Conservation (phyloP, 805 yeast genomes). For the Starmerella ratchasimensis region DNA sequence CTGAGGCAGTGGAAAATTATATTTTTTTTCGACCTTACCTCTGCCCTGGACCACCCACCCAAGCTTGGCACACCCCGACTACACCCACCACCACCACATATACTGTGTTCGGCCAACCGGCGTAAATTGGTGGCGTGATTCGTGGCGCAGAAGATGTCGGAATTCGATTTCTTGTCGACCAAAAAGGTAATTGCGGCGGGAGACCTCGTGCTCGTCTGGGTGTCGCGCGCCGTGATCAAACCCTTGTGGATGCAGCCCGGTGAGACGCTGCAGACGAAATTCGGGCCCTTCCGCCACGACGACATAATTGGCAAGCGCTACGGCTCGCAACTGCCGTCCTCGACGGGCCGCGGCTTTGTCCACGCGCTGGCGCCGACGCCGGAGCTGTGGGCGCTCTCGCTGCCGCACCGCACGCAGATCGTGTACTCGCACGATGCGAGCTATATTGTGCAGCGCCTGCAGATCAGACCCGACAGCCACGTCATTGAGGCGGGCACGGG, state of each 20-base stretch:
- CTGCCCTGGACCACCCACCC: too few relatives aligned
- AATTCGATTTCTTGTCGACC: conserved; percentile 13
- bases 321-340: conserved; percentile 69
- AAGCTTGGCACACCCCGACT: too few relatives aligned
- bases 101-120: too few relatives aligned
- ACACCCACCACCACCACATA: too few relatives aligned
- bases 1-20: too few relatives aligned
- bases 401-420: conserved; percentile 95
- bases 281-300: conserved; percentile 77
- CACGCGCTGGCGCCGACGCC: conserved; percentile 86
- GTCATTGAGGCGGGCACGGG: conserved; percentile 98
- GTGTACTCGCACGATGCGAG: conserved; percentile 94
- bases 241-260: conserved; percentile 53
- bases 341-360: conserved; percentile 60
- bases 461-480: conserved; percentile 55
- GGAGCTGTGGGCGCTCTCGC: conserved; percentile 88
- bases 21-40: too few relatives aligned
- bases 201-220: conserved; percentile 74
- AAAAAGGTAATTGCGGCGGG: conserved; percentile 67
- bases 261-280: conserved; percentile 63
- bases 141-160: too few relatives aligned
- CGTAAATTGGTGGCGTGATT: too few relatives aligned
- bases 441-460: conserved; percentile 71
- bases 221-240: conserved; percentile 65
- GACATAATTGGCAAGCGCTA: conserved; percentile 66